Evolutionary conservation across 2,329 filamentous ascomycete species (phyloP).

Genomic region (Cladosporium sp.): DNA sequence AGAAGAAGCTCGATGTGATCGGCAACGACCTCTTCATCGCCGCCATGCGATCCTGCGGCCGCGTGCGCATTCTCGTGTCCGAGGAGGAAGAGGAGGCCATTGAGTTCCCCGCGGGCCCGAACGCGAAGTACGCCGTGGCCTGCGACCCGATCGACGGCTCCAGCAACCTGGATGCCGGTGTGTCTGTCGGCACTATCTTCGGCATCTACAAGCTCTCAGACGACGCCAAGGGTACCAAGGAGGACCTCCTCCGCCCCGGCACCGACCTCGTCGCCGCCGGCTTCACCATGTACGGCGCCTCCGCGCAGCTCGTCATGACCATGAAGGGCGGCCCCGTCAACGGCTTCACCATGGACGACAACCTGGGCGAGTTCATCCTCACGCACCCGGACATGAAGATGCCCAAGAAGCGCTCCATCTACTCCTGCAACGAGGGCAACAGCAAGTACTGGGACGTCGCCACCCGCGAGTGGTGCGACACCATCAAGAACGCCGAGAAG

Average conservation of each 20-base stretch:
- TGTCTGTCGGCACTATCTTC: slow-evolving; percentile 97
- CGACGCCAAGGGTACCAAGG: slow-evolving; percentile 64
- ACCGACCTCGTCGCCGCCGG: slow-evolving; percentile 87
- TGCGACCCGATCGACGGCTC: slow-evolving; percentile 98
- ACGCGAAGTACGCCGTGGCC: slow-evolving; percentile 83
- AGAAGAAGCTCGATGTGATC: slow-evolving; percentile 99
- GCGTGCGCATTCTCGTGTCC: slow-evolving; percentile 87
- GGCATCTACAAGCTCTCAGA: slow-evolving; percentile 85
- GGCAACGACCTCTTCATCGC: slow-evolving; percentile 97
- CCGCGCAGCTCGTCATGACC: slow-evolving; percentile 90
- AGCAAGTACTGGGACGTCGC: slow-evolving; percentile 90
- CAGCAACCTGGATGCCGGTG: slow-evolving; percentile 94
- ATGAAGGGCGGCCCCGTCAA: slow-evolving; percentile 91
- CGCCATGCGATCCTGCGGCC: slow-evolving; percentile 87
- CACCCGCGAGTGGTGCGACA: slow-evolving; percentile 82
- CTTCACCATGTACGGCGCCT: slow-evolving; percentile 99
- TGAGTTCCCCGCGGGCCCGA: slow-evolving; percentile 67
- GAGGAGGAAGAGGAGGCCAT: slow-evolving; percentile 95
- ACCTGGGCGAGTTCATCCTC: slow-evolving; percentile 96
- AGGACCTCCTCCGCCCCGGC: slow-evolving; percentile 83
- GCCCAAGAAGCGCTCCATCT: slow-evolving; percentile 74
- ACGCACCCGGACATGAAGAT: slow-evolving; percentile 93
- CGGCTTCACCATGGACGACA: slow-evolving; percentile 95
- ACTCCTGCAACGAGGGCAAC: slow-evolving; percentile 99
- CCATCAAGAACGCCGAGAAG: slow-evolving; percentile 70